Percentiles rank a stretch among this genome's conserved stretches.
phyloP scores from a whole-genome alignment of 768 basidiomycete species.

The Boletellus emodensis region DNA sequence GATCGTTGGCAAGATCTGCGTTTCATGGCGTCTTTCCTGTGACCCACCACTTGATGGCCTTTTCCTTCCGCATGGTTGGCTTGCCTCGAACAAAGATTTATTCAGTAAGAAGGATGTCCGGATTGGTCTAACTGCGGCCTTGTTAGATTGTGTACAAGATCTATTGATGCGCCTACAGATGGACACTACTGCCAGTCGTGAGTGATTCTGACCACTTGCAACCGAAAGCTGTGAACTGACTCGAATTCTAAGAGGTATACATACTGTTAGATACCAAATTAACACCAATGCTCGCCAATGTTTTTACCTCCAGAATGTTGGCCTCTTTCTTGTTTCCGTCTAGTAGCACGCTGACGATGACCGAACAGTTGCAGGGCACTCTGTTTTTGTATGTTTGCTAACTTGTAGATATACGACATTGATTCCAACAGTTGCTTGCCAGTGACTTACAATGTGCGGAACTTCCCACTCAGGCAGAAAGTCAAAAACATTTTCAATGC shows the following conservation, averaged over 20 bases:
- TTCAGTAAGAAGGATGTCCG: conserved; percentile 8
- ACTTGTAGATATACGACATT: background rate
- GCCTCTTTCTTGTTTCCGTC: conserved; percentile 11
- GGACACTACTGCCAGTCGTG: conserved; percentile 28
- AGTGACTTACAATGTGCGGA: conserved; percentile 29
- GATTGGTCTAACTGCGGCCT: conserved; percentile 39
- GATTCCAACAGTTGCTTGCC: background rate
- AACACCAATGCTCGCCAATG: conserved; percentile 25
- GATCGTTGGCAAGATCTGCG: conserved; percentile 39
- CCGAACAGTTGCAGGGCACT: conserved; percentile 42
- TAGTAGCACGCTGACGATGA: background rate
- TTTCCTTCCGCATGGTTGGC: conserved; percentile 54
- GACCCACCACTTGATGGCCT: conserved; percentile 37
- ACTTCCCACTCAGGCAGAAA: background rate
- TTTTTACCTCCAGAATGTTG: conserved; percentile 48
- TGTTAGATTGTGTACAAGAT: conserved; percentile 18
- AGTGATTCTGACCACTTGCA: background rate
- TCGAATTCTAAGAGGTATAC: conserved; percentile 1
- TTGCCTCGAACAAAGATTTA: conserved; percentile 25
- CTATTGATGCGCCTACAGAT: conserved; percentile 31
- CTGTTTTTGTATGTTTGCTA: conserved; percentile 40
- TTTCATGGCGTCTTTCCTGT: conserved; percentile 30
- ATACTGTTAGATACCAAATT: conserved; percentile 10
- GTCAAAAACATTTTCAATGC: conserved; percentile 7
- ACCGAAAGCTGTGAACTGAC: background rate